Evolutionary conservation across 768 basidiomycete genomes (phyloP).

Genomic region (Mrakia frigida): DNA sequence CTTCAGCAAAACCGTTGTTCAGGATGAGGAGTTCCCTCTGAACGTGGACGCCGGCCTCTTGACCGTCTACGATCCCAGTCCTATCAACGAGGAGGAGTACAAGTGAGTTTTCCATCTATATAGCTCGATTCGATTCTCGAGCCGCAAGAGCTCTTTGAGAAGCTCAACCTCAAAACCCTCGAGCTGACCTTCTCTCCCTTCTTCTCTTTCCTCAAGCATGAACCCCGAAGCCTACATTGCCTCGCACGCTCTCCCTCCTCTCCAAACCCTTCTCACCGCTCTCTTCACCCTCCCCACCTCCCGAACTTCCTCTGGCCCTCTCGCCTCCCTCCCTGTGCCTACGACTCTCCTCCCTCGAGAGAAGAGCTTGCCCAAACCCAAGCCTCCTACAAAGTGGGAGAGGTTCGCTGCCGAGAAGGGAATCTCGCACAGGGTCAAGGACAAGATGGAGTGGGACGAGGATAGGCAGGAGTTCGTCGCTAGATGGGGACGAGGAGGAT

Average conservation of each 20-base stretch:
- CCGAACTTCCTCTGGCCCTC: constrained; percentile 63
- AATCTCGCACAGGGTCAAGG: constrained; percentile 70
- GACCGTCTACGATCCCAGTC: constrained; percentile 79
- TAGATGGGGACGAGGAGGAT: constrained; percentile 76
- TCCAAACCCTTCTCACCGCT: constrained; percentile 69
- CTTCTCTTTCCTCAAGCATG: constrained; percentile 50
- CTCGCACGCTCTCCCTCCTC: constrained; percentile 67
- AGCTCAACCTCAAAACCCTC: background rate
- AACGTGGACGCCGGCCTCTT: constrained; percentile 77
- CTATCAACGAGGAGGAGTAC: constrained; percentile 79
- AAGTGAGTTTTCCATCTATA: constrained; percentile 50
- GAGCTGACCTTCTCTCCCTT: background rate
- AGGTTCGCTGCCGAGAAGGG: constrained; percentile 90
- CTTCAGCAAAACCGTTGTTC: constrained; percentile 54
- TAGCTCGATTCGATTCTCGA: too few relatives aligned
- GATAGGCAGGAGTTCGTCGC: constrained; percentile 88
- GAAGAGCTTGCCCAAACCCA: constrained; percentile 88
- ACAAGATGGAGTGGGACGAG: constrained; percentile 87
- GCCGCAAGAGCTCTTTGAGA: background rate
- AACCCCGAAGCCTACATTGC: constrained; percentile 77
- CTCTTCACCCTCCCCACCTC: constrained; percentile 76
- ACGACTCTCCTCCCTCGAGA: constrained; percentile 74
- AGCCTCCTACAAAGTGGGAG: constrained; percentile 94
- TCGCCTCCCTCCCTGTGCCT: constrained; percentile 73
- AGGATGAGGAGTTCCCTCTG: constrained; percentile 69